Evolutionary conservation across 352 stramenopile genomes (phyloP).

Genomic region (Phytophthora podocarpi): DNA sequence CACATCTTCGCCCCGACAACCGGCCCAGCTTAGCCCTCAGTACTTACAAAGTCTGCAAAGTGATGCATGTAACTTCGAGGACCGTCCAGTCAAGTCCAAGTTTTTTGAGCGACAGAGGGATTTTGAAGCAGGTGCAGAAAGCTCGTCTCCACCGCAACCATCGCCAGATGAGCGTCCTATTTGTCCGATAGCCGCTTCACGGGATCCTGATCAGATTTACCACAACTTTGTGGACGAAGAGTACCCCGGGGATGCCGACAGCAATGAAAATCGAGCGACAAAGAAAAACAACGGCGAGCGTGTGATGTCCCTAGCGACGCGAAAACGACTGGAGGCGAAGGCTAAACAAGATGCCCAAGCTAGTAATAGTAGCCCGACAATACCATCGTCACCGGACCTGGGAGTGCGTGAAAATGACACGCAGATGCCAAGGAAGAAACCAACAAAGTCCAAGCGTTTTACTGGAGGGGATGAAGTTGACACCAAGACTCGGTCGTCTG

Average conservation of each 20-base stretch:
- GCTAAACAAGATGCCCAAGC: slow-evolving; percentile 40
- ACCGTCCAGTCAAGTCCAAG: slow-evolving; percentile 46
- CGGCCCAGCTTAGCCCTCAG: slow-evolving; percentile 43
- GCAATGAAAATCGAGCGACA: slow-evolving; percentile 30
- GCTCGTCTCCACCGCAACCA: background rate
- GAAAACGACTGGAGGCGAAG: slow-evolving; percentile 74
- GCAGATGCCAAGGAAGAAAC: slow-evolving; percentile 14
- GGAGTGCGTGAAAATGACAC: background rate
- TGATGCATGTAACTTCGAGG: slow-evolving; percentile 27
- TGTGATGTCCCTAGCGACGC: slow-evolving; percentile 18
- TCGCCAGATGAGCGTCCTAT: slow-evolving; percentile 53
- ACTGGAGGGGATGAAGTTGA: slow-evolving; percentile 8
- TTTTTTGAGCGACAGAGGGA: slow-evolving; percentile 23
- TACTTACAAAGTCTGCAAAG: slow-evolving; percentile 53
- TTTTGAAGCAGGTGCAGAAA: slow-evolving; percentile 2
- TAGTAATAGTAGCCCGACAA: background rate
- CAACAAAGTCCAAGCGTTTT: slow-evolving; percentile 2
- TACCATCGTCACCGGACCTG: background rate
- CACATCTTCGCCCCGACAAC: slow-evolving; percentile 5
- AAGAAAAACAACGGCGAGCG: slow-evolving; percentile 11
- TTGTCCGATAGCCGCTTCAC: slow-evolving; percentile 24
- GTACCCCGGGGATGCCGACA: slow-evolving; percentile 6
- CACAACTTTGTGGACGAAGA: slow-evolving; percentile 6
- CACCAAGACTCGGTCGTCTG: slow-evolving; percentile 13
- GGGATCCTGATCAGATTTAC: slow-evolving; percentile 5